These are phyloP conservation scores for Allomyces macrogynus DNA, from an alignment of 192 early-diverging fungal species.

Conservation along the genomic window DNA sequence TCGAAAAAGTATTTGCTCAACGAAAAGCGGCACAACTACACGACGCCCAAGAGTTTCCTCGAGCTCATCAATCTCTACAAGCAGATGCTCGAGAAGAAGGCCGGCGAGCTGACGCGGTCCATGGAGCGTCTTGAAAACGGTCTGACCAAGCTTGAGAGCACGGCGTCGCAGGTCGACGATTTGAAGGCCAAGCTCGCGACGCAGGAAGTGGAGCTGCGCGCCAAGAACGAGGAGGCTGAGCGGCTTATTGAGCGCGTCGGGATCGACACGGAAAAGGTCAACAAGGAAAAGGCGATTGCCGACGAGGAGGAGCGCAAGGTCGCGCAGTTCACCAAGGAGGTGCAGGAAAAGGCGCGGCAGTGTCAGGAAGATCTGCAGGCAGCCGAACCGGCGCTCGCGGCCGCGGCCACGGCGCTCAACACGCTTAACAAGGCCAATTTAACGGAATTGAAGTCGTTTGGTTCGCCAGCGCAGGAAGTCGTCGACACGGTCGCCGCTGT, in stretches of 20 bases:
- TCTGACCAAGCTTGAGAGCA: constrained; percentile 82
- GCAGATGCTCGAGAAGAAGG: constrained; percentile 71
- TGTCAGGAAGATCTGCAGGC: constrained; percentile 76
- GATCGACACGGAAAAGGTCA: constrained; percentile 77
- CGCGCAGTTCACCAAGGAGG: constrained; percentile 43
- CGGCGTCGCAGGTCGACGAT: constrained; percentile 86
- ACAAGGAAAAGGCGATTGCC: constrained; percentile 67
- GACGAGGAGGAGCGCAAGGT: constrained; percentile 55
- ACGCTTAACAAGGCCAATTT: constrained; percentile 92
- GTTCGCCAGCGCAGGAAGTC: constrained; percentile 83
- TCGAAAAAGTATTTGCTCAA: constrained; percentile 63
- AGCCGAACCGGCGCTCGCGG: constrained; percentile 93
- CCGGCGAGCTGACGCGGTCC: constrained; percentile 86
- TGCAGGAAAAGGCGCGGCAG: constrained; percentile 50
- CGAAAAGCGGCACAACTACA: constrained; percentile 57
- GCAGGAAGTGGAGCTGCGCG: constrained; percentile 65
- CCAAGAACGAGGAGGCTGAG: constrained; percentile 76
- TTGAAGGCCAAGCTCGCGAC: constrained; percentile 64
- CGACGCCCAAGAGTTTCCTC: constrained; percentile 94
- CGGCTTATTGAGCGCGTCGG: constrained; percentile 91
- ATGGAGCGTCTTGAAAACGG: constrained; percentile 95
- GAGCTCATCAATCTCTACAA: constrained; percentile 93
- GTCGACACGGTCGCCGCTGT: constrained; percentile 95
- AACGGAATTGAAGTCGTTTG: constrained; percentile 93
- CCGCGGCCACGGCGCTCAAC: constrained; percentile 80